Base-by-base conservation (phyloP, 1,284 basidiomycete species). In the Pascua guehoae region DNA sequence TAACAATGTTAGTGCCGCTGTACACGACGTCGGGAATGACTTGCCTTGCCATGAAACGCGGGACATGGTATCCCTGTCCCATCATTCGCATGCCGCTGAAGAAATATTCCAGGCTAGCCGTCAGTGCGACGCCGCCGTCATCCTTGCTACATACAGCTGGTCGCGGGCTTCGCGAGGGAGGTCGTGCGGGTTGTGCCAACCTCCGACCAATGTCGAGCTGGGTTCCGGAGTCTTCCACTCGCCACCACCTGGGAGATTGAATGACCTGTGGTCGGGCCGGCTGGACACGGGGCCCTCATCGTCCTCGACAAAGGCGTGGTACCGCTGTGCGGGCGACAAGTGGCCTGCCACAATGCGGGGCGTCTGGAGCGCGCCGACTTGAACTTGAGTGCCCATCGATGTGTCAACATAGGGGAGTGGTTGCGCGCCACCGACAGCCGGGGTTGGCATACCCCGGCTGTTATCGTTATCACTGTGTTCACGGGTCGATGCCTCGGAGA, bases 161-260 rank as follows among this genome's bases (percentile, higher is more conserved):
- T 72, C 71, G 39, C 70, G 61, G 8, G 71, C 71, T n/a, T 69
- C 61, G 37, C 63, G 63, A 0, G 71, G 71, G 47, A 74, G 55
- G 57, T 73, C 71, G 16, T 66, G 62, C 8, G 71, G 66, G 47
- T 73, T 70, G 44, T 69, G 69, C 72, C 72, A 74, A 0, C 72
- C 72, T 18, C 70, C 72, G 0, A 74, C 67, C 9, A 72, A 32
- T n/a, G 39, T 44, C 47, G 37, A 37, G 37, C 47, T 48, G 36
- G 24, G 24, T 32, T 32, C 24, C 4, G 24, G 24, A 32, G 24
- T 32, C 24, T 32, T 32, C 24, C 24, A 32, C 24, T 32, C 24
- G 24, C 24, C 24, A 32, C 24, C 24, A 32, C 24, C 24, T 32
- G 44, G 51, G 15, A 39, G 24, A 17, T 46, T 39, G 38, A 18